Evolutionary conservation across 495 filamentous ascomycete species (phyloP).

Genomic region (Penicillium samsonianum): DNA sequence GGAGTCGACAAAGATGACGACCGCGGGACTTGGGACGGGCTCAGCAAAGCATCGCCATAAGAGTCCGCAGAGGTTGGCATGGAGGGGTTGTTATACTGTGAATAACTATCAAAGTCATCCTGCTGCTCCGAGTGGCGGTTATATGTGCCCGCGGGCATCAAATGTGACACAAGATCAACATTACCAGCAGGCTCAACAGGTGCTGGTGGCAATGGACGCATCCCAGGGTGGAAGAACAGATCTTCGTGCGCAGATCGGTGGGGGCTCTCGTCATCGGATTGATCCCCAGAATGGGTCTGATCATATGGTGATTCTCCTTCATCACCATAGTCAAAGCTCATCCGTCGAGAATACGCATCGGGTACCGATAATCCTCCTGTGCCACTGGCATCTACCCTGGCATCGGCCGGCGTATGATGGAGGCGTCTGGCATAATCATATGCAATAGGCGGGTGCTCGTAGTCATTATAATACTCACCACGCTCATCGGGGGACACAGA

Average conservation of each 20-base stretch:
- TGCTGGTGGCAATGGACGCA: constrained; percentile 80
- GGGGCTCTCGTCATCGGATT: constrained; percentile 55
- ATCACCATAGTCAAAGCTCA: constrained; percentile 95
- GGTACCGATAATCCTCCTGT: constrained; percentile 84
- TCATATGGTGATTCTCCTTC: constrained; percentile 55
- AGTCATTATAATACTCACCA: constrained; percentile 41
- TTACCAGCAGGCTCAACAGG: constrained; percentile 56
- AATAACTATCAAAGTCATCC: constrained; percentile 32
- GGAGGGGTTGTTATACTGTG: constrained; percentile 47
- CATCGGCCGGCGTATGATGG: constrained; percentile 52
- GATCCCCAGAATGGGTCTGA: constrained; percentile 55
- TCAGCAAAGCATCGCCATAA: constrained; percentile 47
- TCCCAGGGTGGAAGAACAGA: constrained; percentile 90
- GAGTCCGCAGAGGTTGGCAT: constrained; percentile 48
- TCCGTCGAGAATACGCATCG: constrained; percentile 58
- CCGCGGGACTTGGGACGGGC: constrained; percentile 66
- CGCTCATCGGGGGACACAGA: constrained; percentile 38
- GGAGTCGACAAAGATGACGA: constrained; percentile 81
- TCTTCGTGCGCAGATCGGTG: constrained; percentile 73
- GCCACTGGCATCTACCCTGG: constrained; percentile 75
- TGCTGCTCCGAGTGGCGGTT: constrained; percentile 41
- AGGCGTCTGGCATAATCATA: constrained; percentile 62
- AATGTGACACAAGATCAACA: constrained; percentile 45
- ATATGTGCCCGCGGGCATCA: constrained; percentile 61
- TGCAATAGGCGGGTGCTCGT: constrained; percentile 46